Evolutionary conservation across 495 filamentous ascomycete genomes (phyloP).

Genomic region (Daldinia vernicosa): DNA sequence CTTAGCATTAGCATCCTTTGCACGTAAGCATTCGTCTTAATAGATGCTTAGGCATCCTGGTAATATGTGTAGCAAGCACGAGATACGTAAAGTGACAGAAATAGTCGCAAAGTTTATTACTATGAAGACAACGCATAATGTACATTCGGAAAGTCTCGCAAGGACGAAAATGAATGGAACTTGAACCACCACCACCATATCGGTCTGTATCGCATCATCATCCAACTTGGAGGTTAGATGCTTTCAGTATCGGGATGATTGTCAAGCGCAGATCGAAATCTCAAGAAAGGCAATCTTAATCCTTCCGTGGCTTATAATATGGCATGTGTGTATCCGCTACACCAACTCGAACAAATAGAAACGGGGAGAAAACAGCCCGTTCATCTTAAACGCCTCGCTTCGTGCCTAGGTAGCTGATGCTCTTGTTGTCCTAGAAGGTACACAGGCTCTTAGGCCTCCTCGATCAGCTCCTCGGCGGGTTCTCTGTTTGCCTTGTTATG

Average conservation of each 20-base stretch:
- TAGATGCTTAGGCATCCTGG: not conserved
- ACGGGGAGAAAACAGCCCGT: not conserved
- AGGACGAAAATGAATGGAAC: not conserved
- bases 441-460: not conserved
- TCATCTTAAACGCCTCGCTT: not conserved
- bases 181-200: not conserved
- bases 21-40: not conserved
- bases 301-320: not conserved
- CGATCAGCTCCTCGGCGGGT: slow-evolving; percentile 8
- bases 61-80: not conserved
- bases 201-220: not conserved
- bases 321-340: not conserved
- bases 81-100: not conserved
- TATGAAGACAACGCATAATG: not conserved
- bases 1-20: not conserved
- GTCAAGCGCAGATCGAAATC: not conserved
- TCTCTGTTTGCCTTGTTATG: slow-evolving; percentile 2
- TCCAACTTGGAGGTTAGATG: not conserved
- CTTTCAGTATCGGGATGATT: not conserved
- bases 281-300: not conserved
- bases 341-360: not conserved
- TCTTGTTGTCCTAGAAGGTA: not conserved
- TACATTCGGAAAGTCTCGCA: not conserved
- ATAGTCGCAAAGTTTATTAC: not conserved
- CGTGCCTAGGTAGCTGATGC: not conserved